Conservation (phyloP, 805 yeast genomes). For the Huiozyma naganishii region DNA sequence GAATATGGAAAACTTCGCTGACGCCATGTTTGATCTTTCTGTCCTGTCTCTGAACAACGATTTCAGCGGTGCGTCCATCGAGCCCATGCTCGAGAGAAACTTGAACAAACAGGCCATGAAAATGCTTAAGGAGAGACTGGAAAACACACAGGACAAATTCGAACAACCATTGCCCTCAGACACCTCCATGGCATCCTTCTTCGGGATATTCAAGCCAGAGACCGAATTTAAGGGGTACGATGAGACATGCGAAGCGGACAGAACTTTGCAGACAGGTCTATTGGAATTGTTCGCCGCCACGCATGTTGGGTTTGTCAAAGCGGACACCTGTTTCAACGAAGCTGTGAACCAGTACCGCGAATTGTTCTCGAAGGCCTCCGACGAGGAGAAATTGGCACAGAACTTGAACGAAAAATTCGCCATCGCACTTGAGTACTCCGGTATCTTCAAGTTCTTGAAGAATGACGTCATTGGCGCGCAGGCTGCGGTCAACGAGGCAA, state of each 20-base stretch:
- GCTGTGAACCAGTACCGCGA: conserved; percentile 40
- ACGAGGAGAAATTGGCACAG: conserved; percentile 18
- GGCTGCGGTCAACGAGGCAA: conserved; percentile 50
- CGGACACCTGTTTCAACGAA: conserved; percentile 39
- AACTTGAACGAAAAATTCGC: conserved; percentile 36
- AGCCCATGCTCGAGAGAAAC: conserved; percentile 76
- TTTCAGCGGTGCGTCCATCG: conserved; percentile 65
- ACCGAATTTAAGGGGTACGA: conserved; percentile 35
- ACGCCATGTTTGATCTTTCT: conserved; percentile 86
- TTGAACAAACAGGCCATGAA: conserved; percentile 70
- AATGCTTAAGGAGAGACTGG: conserved; percentile 46
- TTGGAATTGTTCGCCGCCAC: conserved; percentile 39
- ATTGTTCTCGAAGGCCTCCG: conserved; percentile 3
- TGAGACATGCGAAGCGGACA: conserved; percentile 50
- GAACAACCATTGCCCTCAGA: conserved; percentile 63
- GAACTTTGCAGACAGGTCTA: conserved; percentile 55
- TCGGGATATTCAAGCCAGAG: conserved; percentile 68
- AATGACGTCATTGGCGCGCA: conserved; percentile 59
- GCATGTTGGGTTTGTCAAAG: conserved; percentile 28
- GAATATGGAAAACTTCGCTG: conserved; percentile 61
- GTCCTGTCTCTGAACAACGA: conserved; percentile 81
- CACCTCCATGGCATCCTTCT: conserved; percentile 74
- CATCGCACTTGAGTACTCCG: conserved; percentile 72
- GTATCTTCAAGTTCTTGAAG: conserved; percentile 75
- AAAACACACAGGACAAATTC: conserved; percentile 7